Conservation (phyloP, 352 stramenopile species). For the Phytophthora constricta region DNA sequence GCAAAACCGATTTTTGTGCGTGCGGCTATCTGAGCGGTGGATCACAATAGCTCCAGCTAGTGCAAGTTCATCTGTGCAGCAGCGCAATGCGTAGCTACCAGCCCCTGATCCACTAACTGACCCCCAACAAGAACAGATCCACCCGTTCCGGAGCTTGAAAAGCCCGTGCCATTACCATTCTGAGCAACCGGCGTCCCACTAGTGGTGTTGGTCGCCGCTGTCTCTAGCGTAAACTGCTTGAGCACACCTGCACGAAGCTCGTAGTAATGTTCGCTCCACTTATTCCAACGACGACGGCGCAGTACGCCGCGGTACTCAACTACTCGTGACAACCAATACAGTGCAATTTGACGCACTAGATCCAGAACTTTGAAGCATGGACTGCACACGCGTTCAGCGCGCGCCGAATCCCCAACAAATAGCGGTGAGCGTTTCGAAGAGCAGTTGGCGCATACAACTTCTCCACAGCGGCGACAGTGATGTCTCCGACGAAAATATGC, state of each 20-base stretch:
- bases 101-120: neutral
- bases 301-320: constrained; percentile 78
- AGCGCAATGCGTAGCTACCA: constrained; percentile 15
- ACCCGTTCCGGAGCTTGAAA: constrained; percentile 25
- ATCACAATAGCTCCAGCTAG: constrained; percentile 84
- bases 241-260: constrained; percentile 77
- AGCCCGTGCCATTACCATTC: constrained; percentile 22
- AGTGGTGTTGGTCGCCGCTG: constrained; percentile 19
- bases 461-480: constrained; percentile 82
- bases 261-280: constrained; percentile 86
- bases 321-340: constrained; percentile 71
- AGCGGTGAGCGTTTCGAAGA: constrained; percentile 69
- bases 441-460: constrained; percentile 81
- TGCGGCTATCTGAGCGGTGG: constrained; percentile 70
- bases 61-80: constrained; percentile 70
- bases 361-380: constrained; percentile 73
- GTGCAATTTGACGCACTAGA: constrained; percentile 66
- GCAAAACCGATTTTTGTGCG: constrained; percentile 77
- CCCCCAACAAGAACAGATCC: too few species aligned
- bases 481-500: constrained; percentile 79
- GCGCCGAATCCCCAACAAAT: constrained; percentile 71
- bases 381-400: constrained; percentile 75
- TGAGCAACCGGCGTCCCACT: constrained; percentile 15
- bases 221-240: constrained; percentile 80
- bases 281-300: constrained; percentile 73